These are phyloP conservation scores for Macrocybe gigantea DNA, from an alignment of 768 basidiomycete species.

Conservation along the genomic window DNA sequence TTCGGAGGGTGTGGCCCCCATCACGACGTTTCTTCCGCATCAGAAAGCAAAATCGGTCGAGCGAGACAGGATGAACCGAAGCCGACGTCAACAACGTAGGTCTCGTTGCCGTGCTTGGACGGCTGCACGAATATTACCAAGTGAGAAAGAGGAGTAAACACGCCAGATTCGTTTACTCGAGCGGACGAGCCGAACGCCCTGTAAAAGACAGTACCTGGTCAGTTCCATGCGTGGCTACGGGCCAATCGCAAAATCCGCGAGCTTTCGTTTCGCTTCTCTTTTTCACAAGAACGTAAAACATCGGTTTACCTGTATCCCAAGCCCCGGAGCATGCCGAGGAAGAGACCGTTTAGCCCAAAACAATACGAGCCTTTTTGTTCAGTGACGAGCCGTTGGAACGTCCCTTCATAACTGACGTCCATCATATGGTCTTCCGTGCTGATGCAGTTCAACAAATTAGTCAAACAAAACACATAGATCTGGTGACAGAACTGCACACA, in stretches of 20 bases:
- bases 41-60: slow-evolving; percentile 22
- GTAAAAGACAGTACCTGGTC: neutral
- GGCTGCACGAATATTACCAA: slow-evolving; percentile 27
- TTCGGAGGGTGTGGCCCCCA: slow-evolving; percentile 16
- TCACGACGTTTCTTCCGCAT: slow-evolving; percentile 12
- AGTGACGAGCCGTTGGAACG: slow-evolving; percentile 11
- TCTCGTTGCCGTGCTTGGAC: slow-evolving; percentile 15
- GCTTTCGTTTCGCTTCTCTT: too few relatives aligned
- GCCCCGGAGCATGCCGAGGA: slow-evolving; percentile 14
- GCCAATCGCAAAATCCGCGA: too few relatives aligned
- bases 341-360: slow-evolving; percentile 13
- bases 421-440: slow-evolving; percentile 6
- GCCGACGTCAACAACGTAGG: slow-evolving; percentile 26
- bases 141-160: slow-evolving; percentile 14
- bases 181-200: slow-evolving; percentile 22
- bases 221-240: neutral
- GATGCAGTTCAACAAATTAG: neutral
- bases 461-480: neutral
- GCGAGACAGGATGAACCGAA: slow-evolving; percentile 20
- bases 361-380: slow-evolving; percentile 17
- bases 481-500: slow-evolving; percentile 11
- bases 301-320: slow-evolving; percentile 14
- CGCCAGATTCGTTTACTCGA: slow-evolving; percentile 17
- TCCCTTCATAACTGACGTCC: slow-evolving; percentile 8
- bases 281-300: neutral